These are phyloP conservation scores for Corinectria fuckeliana DNA, from an alignment of 2,329 filamentous ascomycete species.

Conservation along the genomic window DNA sequence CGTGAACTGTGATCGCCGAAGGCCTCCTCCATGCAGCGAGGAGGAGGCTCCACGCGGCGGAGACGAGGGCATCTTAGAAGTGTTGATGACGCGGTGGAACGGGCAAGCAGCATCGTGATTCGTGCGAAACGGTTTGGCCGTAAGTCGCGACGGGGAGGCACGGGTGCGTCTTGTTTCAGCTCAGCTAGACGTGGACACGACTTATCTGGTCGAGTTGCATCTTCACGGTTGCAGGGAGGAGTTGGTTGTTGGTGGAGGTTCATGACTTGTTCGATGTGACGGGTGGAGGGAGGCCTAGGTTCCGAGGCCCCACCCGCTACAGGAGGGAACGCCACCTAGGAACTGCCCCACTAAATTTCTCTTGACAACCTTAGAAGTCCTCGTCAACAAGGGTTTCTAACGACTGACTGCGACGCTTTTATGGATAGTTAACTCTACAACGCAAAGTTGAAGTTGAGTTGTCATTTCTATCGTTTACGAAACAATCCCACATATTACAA, in stretches of 20 bases:
- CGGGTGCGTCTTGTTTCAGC: not conserved
- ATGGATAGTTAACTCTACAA: not conserved
- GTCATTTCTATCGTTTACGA: not conserved
- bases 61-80: constrained; percentile 31
- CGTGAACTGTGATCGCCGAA: constrained; percentile 74
- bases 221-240: not conserved
- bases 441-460: not conserved
- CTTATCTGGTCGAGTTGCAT: not conserved
- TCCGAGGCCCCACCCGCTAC: not conserved
- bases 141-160: not conserved
- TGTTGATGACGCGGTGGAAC: constrained; percentile 4
- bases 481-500: not conserved
- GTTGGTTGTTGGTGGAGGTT: not conserved
- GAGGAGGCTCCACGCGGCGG: constrained; percentile 36
- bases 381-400: no score
- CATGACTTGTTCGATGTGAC: not conserved
- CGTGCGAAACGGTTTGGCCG: not conserved
- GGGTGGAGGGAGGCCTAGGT: not conserved
- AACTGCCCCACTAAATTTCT: not conserved
- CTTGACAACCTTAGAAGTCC: not conserved
- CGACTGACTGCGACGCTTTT: no score
- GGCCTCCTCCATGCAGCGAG: constrained; percentile 31
- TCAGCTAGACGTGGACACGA: not conserved
- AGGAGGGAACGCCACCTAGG: not conserved
- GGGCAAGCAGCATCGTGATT: not conserved